Base-by-base conservation (phyloP, 345 rosid species). In the Ceriops tagal region DNA sequence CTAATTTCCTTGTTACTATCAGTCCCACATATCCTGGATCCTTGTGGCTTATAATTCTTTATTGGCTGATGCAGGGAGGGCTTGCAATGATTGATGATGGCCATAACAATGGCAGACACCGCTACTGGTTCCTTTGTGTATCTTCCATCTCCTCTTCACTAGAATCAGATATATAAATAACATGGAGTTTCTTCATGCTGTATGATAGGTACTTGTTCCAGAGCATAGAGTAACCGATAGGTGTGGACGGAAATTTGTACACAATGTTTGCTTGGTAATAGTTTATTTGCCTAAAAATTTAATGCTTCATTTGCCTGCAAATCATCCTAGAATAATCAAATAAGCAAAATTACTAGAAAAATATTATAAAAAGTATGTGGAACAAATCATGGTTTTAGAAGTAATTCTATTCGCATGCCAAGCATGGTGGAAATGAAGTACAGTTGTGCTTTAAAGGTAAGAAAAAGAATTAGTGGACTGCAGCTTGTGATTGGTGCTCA, bases 21-120 rank as follows among this genome's bases (percentile, higher is more conserved):
- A 22, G 13, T 9, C 31, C 35, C 9, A 16, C 1, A 18, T 15
- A 2, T 8, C 18, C 10, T 73, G 8, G 46, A 75, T 67, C 37
- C 53, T 22, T 52, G 59, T 31, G 62, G 32, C 39, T 85, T 67
- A 75, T 77, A 73, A 80, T 65, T 60, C 66, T 20, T 13, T 73
- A 22, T 70, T 73, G 58, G 52, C 27, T 73, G 55, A 62, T 72
- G 64, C 87, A 89, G 91, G 98, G 87, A 71, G 96, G 90, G 30
- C 90, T 92, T 80, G 95, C 90, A 0, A 87, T 90, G 98, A 84
- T 88, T 24, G 96, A 92, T 51, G 88, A 88, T 47, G 92, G 96
- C 49, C 88, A 88, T 53, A 72, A 71, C 64, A 91, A 90, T 73
- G 85, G 90, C 1, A 90, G 76, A 74, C 86, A 89, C 27, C 80